Conservation (phyloP, 106 monocot genomes). For the Platanthera guangdongensis region DNA sequence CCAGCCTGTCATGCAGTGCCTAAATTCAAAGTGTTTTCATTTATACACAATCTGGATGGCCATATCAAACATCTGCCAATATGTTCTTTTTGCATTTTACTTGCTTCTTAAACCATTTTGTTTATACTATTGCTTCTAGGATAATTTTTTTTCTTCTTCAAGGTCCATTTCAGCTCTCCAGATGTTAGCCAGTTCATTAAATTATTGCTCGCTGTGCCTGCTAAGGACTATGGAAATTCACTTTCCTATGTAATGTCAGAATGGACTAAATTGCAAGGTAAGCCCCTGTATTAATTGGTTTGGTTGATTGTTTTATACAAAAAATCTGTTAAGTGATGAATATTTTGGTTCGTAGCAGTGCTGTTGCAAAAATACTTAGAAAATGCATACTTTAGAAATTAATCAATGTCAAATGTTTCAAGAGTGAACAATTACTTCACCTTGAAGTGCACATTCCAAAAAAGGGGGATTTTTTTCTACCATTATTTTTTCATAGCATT, state of each 20-base stretch:
- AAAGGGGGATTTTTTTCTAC: not conserved
- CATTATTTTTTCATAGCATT: not conserved
- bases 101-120: not conserved
- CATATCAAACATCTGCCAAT: not conserved
- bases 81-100: not conserved
- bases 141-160: constrained; percentile 13
- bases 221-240: constrained; percentile 61
- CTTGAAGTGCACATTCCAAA: not conserved
- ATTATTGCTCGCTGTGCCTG: constrained; percentile 56
- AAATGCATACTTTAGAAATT: not conserved
- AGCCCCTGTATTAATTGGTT: not conserved
- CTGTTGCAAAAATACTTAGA: not conserved
- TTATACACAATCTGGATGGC: not conserved
- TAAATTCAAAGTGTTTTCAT: not conserved
- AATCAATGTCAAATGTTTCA: too few relatives aligned
- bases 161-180: constrained; percentile 91
- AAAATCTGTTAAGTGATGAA: not conserved
- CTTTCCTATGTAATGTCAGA: constrained; percentile 80
- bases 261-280: constrained; percentile 87
- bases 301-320: not conserved
- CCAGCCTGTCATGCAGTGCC: not conserved
- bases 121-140: constrained; percentile 2
- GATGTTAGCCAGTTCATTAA: constrained; percentile 68
- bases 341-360: not conserved
- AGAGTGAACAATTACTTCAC: not conserved